Conservation (phyloP, 1,284 basidiomycete species). For the Trichosporon sp. region DNA sequence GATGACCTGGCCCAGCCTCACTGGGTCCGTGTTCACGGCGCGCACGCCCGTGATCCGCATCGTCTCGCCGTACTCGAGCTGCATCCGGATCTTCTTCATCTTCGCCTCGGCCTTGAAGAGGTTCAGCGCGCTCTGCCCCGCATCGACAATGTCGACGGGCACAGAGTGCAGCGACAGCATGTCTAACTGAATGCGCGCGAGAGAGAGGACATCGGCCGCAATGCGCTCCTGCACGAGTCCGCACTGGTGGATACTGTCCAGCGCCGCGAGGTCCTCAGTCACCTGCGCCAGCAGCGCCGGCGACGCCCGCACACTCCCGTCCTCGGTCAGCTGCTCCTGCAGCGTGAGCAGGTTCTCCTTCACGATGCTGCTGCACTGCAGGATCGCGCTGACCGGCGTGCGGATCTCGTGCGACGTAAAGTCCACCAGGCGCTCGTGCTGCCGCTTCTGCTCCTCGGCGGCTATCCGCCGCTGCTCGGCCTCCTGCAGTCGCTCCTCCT, state of each 20-base stretch:
- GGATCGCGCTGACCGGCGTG: conserved; percentile 30
- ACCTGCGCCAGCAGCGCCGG: conserved; percentile 29
- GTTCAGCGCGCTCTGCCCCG: conserved; percentile 26
- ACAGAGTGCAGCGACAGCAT: conserved; percentile 26
- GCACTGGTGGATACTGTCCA: conserved; percentile 39
- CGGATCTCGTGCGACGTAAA: conserved; percentile 35
- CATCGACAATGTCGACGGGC: conserved; percentile 32
- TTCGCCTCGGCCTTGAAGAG: conserved; percentile 26
- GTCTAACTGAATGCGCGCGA: conserved; percentile 47
- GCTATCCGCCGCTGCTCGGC: conserved; percentile 23
- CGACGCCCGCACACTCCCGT: conserved; percentile 10
- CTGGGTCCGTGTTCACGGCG: conserved; percentile 29
- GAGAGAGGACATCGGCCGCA: conserved; percentile 47
- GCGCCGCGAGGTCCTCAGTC: conserved; percentile 36
- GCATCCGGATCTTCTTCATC: conserved; percentile 22
- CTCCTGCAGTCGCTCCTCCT: conserved; percentile 29
- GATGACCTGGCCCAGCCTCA: conserved; percentile 33
- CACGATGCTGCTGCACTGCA: conserved; percentile 31
- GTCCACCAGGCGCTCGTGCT: conserved; percentile 35
- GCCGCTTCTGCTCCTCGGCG: conserved; percentile 27
- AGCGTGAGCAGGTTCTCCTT: conserved; percentile 30
- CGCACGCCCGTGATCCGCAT: conserved; percentile 9
- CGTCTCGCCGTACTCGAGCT: conserved; percentile 17
- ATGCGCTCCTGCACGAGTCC: conserved; percentile 49
- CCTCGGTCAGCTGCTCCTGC: conserved; percentile 13